phyloP scores from a whole-genome alignment of 345 rosid species.

The Syzygium aqueum region DNA sequence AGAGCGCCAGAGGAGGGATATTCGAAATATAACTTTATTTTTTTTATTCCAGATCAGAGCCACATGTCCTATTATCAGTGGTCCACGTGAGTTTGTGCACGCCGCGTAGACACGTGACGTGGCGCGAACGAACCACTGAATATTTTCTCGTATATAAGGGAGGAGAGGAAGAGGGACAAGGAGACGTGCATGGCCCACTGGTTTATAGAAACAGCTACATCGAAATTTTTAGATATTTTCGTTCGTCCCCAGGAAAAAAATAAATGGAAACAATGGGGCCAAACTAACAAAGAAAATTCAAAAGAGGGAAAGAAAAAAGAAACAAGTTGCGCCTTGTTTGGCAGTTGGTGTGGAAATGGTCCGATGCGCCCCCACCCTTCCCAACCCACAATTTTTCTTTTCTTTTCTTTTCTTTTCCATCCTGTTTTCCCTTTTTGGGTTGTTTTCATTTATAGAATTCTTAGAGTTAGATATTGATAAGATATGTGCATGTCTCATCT shows the following conservation, averaged over 20 bases:
- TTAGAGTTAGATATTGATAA: neutral
- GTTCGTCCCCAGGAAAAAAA: neutral
- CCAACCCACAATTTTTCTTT: neutral
- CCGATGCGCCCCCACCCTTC: neutral
- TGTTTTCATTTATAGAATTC: neutral
- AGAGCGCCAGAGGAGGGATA: too few relatives aligned
- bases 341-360: neutral
- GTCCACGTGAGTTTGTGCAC: too few relatives aligned
- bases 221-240: neutral
- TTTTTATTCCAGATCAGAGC: too few relatives aligned
- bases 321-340: neutral
- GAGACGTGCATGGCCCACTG: neutral
- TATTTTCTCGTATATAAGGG: too few relatives aligned
- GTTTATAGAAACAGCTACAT: neutral
- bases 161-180: neutral
- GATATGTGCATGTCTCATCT: neutral
- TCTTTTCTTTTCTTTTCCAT: neutral
- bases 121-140: too few relatives aligned
- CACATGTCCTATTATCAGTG: too few relatives aligned
- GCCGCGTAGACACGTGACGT: too few relatives aligned
- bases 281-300: neutral
- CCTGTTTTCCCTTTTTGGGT: neutral
- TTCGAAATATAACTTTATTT: too few relatives aligned
- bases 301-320: neutral
- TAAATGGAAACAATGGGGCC: neutral